A percentile compares a stretch with the other conserved stretches of the same genome.
Conservation (phyloP, 2,329 filamentous ascomycete species). For the Claviceps sp. region DNA sequence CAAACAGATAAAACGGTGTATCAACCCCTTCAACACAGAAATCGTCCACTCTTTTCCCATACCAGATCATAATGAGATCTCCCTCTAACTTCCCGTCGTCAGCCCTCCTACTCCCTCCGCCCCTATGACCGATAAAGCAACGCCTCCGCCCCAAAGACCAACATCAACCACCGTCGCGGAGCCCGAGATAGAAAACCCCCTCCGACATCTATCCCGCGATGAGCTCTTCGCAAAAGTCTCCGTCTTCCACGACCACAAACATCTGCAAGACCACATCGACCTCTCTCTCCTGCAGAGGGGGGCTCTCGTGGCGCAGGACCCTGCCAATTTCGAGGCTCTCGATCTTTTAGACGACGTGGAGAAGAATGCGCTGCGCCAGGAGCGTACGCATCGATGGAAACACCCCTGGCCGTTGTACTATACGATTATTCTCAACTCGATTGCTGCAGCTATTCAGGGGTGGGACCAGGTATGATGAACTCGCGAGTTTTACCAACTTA, state of each 20-base stretch:
- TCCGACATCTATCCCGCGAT: slow-evolving; percentile 37
- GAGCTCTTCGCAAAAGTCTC: slow-evolving; percentile 40
- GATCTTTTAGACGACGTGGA: slow-evolving; percentile 18
- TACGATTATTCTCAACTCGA: slow-evolving; percentile 35
- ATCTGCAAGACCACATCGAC: slow-evolving; percentile 27
- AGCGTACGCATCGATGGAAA: slow-evolving; percentile 47
- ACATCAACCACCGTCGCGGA: slow-evolving; percentile 11
- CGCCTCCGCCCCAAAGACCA: background rate
- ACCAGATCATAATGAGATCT: no score
- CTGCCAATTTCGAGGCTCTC: slow-evolving; percentile 19
- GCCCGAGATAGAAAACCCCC: slow-evolving; percentile 27
- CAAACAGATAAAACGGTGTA: no score
- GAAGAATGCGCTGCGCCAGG: slow-evolving; percentile 25
- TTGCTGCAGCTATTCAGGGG: slow-evolving; percentile 40
- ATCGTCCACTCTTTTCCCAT: no score
- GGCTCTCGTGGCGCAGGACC: slow-evolving; percentile 22
- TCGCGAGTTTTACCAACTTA: background rate
- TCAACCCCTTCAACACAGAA: no score
- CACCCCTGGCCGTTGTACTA: slow-evolving; percentile 36
- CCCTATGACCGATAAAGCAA: background rate
- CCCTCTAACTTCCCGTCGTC: background rate
- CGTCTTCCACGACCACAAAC: slow-evolving; percentile 35
- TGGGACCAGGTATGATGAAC: slow-evolving; percentile 24
- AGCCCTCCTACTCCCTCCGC: background rate
- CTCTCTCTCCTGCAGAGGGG: slow-evolving; percentile 26